Evolutionary conservation across 2,329 filamentous ascomycete genomes (phyloP).

Genomic region (Thelonectria blattea): DNA sequence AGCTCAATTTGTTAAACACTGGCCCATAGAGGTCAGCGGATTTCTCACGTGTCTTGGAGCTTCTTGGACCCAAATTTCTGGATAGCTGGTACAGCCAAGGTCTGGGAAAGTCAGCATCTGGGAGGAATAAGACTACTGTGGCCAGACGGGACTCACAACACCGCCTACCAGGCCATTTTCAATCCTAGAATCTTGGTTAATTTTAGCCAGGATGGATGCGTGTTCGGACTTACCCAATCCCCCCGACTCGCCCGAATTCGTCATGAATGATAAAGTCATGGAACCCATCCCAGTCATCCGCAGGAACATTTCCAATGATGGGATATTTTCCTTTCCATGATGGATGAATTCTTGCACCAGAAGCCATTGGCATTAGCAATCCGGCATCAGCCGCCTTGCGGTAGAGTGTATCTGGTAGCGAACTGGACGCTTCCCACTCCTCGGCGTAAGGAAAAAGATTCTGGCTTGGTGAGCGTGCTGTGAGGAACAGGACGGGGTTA

Average conservation of each 20-base stretch:
- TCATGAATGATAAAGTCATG: constrained; percentile 18
- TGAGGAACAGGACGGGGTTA: not conserved
- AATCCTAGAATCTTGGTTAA: not conserved
- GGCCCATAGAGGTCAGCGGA: accelerated
- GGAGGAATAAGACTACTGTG: not conserved
- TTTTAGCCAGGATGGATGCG: too few relatives aligned
- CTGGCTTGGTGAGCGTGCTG: not conserved
- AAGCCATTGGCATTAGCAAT: constrained; percentile 10
- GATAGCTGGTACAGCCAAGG: constrained; percentile 10
- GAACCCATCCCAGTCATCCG: constrained; percentile 15
- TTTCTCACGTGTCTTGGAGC: constrained; percentile 4
- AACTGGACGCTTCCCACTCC: constrained; percentile 10
- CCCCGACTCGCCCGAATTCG: constrained; percentile 16
- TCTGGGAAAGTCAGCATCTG: not conserved
- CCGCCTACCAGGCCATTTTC: constrained; percentile 14
- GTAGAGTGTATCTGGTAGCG: constrained; percentile 8
- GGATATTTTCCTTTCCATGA: constrained; percentile 10
- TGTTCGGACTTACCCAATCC: constrained; percentile 4
- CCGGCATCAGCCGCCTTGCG: constrained; percentile 12
- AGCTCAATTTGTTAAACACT: not conserved
- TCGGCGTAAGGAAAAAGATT: constrained; percentile 9
- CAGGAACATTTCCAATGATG: constrained; percentile 11
- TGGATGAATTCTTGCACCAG: not conserved
- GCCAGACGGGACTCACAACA: constrained; percentile 5
- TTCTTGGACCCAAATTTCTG: constrained; percentile 8